Evolutionary conservation across 1,284 basidiomycete species (phyloP), one percentile per base, ranked within the genome.

Genomic region (Ustilago hordei): DNA sequence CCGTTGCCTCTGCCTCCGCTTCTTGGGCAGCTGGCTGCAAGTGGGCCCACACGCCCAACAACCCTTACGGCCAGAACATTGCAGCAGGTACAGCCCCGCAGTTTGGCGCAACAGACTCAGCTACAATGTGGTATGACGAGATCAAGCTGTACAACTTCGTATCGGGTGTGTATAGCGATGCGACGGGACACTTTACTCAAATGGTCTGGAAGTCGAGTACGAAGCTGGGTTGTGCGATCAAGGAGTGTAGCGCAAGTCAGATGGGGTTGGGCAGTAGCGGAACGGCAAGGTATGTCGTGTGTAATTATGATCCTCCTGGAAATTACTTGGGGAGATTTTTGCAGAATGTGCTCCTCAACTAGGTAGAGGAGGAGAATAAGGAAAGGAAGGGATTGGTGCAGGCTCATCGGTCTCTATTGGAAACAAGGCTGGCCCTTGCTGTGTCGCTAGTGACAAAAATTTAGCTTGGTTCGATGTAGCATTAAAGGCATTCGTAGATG

Each of bases 161-260:
- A 9, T 32, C 38, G 12, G 64, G 58, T 2, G 38, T 13, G 12
- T 81, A 79, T 60, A 64, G 64, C 54, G 69, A 66, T 47, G 59
- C 63, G 4, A 78, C 79, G 17, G 79, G 79, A 0, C 79, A 81
- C 52, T 81, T 81, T 39, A 79, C 77, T 3, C 79, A 81, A 66
- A 69, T 81, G 64, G 70, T 81, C 0, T 81, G 79, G 79, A 71
- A 71, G 64, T 34, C 32, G 8, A 65, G 45, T 19, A 62, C 35
- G 35, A 58, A 55, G 52, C 36, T 79, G 13, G 78, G 78, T 3
- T 79, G 78, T 28, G 78, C 70, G 39, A 35, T 76, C 2, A 52
- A 66, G 38, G 19, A 56, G 32, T 79, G 78, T 32, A 47, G 62
- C 5, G 59, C 56, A 0, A 9, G n/a, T 1, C 54, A 60, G 57